A percentile compares a stretch with the other conserved stretches of the same genome.
Evolutionary conservation across 2,329 filamentous ascomycete genomes (phyloP).

Genomic region (Hypoxylon rubiginosum): DNA sequence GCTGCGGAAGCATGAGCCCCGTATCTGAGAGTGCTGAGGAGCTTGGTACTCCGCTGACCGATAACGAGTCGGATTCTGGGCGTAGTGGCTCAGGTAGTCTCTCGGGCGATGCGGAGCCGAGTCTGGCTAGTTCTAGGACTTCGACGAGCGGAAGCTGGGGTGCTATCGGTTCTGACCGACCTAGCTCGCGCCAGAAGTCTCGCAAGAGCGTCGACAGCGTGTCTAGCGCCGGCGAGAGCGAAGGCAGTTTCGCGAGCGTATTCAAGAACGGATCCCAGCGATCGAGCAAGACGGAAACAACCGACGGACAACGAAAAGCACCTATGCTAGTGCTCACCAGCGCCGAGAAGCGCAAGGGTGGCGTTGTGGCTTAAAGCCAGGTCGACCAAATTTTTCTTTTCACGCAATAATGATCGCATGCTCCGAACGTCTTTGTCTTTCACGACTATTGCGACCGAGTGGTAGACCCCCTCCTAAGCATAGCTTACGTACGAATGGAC

Average conservation of each 20-base stretch:
- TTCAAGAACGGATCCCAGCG: constrained; percentile 71
- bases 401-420: constrained; percentile 51
- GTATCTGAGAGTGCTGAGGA: constrained; percentile 83
- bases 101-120: constrained; percentile 77
- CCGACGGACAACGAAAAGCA: constrained; percentile 79
- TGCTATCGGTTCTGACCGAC: constrained; percentile 89
- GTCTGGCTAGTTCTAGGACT: constrained; percentile 80
- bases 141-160: constrained; percentile 79
- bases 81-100: constrained; percentile 84
- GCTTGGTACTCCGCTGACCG: constrained; percentile 75
- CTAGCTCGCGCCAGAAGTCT: constrained; percentile 76
- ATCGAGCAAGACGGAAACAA: constrained; percentile 67
- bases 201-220: constrained; percentile 74
- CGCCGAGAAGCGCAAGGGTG: constrained; percentile 89
- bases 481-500: constrained; percentile 46
- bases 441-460: constrained; percentile 45
- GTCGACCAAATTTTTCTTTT: constrained; percentile 38
- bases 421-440: constrained; percentile 49
- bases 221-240: constrained; percentile 69
- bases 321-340: constrained; percentile 89
- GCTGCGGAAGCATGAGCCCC: constrained; percentile 84
- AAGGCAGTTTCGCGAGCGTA: constrained; percentile 75
- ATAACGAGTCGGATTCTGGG: constrained; percentile 80
- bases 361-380: constrained; percentile 48
- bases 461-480: constrained; percentile 49